Conservation (phyloP, 352 stramenopile genomes). For the Pythium aristosporum region DNA sequence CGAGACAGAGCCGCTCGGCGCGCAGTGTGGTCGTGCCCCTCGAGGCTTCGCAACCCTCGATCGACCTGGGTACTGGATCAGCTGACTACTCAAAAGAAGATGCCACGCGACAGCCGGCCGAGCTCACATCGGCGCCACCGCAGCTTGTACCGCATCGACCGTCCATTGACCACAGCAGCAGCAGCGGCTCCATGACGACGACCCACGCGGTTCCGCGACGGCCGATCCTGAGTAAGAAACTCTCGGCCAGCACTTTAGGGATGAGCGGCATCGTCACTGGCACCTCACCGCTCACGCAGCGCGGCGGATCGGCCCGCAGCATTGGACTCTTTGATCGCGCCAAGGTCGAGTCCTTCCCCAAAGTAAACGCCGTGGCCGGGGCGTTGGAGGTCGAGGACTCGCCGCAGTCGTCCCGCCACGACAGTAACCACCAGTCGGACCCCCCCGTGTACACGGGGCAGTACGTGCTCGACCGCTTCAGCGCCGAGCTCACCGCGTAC, state of each 20-base stretch:
- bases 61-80: neutral
- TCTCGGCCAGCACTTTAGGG: slow-evolving; percentile 8
- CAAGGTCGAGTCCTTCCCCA: neutral
- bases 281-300: neutral
- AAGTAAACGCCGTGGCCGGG: too few species aligned
- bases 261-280: neutral
- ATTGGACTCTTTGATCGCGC: slow-evolving; percentile 19
- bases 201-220: neutral
- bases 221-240: slow-evolving; percentile 15
- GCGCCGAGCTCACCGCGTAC: slow-evolving; percentile 41
- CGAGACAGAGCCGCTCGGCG: slow-evolving; percentile 1
- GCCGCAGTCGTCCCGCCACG: neutral
- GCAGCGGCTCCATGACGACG: neutral
- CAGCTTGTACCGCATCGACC: slow-evolving; percentile 10
- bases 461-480: slow-evolving; percentile 7
- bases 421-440: neutral
- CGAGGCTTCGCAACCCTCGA: neutral
- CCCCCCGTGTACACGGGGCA: neutral
- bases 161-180: neutral
- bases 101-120: neutral
- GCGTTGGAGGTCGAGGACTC: neutral
- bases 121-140: neutral
- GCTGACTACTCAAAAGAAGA: neutral
- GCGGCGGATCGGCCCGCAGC: slow-evolving; percentile 5
- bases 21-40: slow-evolving; percentile 2